phyloP scores from a whole-genome alignment of 371 early-diverging fungal genomes.

The Lichtheimia hyalospora region DNA sequence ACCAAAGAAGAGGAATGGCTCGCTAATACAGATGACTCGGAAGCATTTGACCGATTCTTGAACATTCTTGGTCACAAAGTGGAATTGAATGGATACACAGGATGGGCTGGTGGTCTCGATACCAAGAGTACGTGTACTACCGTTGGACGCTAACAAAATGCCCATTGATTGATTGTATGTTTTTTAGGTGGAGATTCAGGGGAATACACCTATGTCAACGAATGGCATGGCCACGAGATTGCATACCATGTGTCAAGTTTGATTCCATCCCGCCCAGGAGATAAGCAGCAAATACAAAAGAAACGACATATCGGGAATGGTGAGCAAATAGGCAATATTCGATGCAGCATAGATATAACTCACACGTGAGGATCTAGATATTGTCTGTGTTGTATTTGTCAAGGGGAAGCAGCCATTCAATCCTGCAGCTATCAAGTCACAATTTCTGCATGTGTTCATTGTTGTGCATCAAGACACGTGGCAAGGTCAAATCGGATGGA shows the following conservation, averaged over 20 bases:
- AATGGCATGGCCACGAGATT: slow-evolving; percentile 76
- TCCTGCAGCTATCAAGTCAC: slow-evolving; percentile 72
- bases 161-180: background rate
- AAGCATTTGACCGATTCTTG: slow-evolving; percentile 63
- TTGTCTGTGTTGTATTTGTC: slow-evolving; percentile 73
- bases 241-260: slow-evolving; percentile 86
- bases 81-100: slow-evolving; percentile 71
- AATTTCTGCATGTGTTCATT: slow-evolving; percentile 78
- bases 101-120: slow-evolving; percentile 84
- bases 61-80: slow-evolving; percentile 72
- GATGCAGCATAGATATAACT: no score
- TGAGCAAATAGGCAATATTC: slow-evolving; percentile 13
- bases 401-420: slow-evolving; percentile 68
- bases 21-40: slow-evolving; percentile 59
- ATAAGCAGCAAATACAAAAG: slow-evolving; percentile 80
- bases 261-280: slow-evolving; percentile 72
- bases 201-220: slow-evolving; percentile 70
- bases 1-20: slow-evolving; percentile 79
- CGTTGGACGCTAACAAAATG: no score
- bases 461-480: slow-evolving; percentile 57
- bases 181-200: slow-evolving; percentile 72
- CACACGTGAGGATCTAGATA: slow-evolving; percentile 44
- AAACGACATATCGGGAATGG: slow-evolving; percentile 90
- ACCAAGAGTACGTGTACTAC: slow-evolving; percentile 58
- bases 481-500: slow-evolving; percentile 35